Percentiles rank a stretch among this genome's conserved stretches.
Evolutionary conservation across 106 monocot genomes (phyloP).

Genomic region (Apostasia ramifera): DNA sequence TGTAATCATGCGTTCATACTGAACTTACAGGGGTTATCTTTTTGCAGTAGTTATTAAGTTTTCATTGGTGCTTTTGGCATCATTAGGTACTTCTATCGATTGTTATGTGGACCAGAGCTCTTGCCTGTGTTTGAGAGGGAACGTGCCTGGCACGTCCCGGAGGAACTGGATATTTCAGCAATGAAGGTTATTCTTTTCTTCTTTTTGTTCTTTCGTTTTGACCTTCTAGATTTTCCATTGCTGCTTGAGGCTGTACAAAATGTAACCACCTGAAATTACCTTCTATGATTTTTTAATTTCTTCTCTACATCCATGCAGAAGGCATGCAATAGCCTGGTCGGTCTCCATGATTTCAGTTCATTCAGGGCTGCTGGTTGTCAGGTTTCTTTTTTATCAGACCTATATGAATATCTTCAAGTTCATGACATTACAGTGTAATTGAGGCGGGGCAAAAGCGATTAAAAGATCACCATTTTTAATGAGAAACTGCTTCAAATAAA

Average conservation of each 20-base stretch:
- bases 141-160: slow-evolving; percentile 75
- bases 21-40: no score
- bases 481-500: no score
- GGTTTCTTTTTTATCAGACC: slow-evolving; percentile 23
- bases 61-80: neutral
- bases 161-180: slow-evolving; percentile 51
- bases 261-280: neutral
- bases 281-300: neutral
- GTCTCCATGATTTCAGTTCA: slow-evolving; percentile 93
- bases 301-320: slow-evolving; percentile 43
- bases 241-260: no score
- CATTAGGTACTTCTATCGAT: slow-evolving; percentile 81
- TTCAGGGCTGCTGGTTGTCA: slow-evolving; percentile 97
- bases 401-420: neutral
- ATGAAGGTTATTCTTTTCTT: slow-evolving; percentile 51
- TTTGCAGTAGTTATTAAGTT: no score
- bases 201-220: neutral
- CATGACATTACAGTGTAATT: no score
- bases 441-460: no score
- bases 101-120: slow-evolving; percentile 77
- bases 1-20: no score
- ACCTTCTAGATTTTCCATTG: neutral
- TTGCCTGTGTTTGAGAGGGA: slow-evolving; percentile 82
- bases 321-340: slow-evolving; percentile 70
- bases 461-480: no score